phyloP scores from a whole-genome alignment of 2,329 filamentous ascomycete genomes.

The Sclerotinia sclerotiorum region DNA sequence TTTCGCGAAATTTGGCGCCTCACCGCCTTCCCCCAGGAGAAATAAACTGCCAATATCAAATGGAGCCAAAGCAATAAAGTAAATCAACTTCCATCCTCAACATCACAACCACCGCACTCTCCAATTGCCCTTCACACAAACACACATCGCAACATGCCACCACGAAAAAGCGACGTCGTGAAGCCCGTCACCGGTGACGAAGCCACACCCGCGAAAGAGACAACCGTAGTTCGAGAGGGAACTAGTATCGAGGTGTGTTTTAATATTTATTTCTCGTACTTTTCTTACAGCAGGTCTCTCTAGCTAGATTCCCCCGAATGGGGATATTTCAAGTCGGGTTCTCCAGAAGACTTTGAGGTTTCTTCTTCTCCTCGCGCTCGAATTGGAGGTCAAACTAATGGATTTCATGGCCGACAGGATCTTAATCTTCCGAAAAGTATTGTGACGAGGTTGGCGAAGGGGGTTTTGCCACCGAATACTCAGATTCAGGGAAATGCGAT shows the following conservation, averaged over 20 bases:
- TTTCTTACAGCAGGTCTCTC: neutral
- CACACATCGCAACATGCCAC: slow-evolving; percentile 48
- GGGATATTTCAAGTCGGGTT: too few species aligned
- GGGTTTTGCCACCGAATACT: slow-evolving; percentile 75
- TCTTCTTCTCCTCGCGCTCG: neutral
- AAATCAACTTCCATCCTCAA: slow-evolving; percentile 2
- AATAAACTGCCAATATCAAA: slow-evolving; percentile 10
- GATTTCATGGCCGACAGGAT: slow-evolving; percentile 53
- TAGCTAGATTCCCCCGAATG: neutral
- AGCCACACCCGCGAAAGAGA: slow-evolving; percentile 35
- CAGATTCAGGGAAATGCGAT: slow-evolving; percentile 82
- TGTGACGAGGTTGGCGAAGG: slow-evolving; percentile 76
- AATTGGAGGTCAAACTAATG: neutral
- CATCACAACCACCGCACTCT: neutral
- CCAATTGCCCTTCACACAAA: neutral
- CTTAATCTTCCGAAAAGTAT: slow-evolving; percentile 78
- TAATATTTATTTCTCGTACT: neutral
- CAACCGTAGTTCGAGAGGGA: slow-evolving; percentile 31
- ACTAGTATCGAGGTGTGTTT: slow-evolving; percentile 52
- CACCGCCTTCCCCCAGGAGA: slow-evolving; percentile 17
- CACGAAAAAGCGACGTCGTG: slow-evolving; percentile 56
- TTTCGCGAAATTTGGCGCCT: neutral
- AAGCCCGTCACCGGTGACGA: slow-evolving; percentile 48
- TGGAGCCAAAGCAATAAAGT: neutral
- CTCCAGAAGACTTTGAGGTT: neutral